Percentiles rank a stretch among this genome's conserved stretches.
These are phyloP conservation scores for Roridomyces roridus DNA, from an alignment of 768 basidiomycete species.

Conservation along the genomic window DNA sequence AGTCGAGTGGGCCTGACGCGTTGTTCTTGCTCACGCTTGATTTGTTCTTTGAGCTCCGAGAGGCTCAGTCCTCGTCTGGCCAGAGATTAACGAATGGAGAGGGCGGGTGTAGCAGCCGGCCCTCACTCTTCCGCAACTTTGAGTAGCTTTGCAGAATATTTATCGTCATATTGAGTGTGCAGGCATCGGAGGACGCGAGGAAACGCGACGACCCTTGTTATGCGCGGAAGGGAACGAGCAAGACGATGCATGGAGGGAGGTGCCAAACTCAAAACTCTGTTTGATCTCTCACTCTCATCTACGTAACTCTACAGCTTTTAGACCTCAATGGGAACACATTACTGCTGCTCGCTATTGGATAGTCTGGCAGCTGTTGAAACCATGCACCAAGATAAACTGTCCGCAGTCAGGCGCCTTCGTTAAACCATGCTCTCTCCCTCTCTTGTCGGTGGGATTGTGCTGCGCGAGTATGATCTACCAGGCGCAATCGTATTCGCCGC, in stretches of 20 bases:
- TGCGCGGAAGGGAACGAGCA: not conserved
- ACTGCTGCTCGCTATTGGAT: no score
- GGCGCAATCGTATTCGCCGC: conserved; percentile 7
- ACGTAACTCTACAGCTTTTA: no score
- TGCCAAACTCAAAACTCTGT: not conserved
- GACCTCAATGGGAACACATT: no score
- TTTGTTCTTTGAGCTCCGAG: conserved; percentile 41
- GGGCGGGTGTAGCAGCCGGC: conserved; percentile 24
- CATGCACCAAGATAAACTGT: not conserved
- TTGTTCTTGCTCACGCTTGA: conserved; percentile 37
- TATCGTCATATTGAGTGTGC: conserved; percentile 31
- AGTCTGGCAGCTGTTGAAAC: not conserved
- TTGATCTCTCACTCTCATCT: no score
- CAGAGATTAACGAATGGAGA: conserved; percentile 9
- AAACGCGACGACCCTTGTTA: not conserved
- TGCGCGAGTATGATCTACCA: conserved; percentile 17
- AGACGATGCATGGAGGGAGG: not conserved
- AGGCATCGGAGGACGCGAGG: not conserved
- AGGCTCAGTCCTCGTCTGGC: conserved; percentile 52
- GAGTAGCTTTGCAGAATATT: conserved; percentile 75
- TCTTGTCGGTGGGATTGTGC: conserved; percentile 16
- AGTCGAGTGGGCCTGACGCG: conserved; percentile 24
- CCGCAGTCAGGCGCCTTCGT: not conserved
- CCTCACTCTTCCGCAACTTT: conserved; percentile 67
- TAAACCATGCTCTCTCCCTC: conserved; percentile 17